Evolutionary conservation across 345 rosid species (phyloP).

Genomic region (Ceriops decandra): DNA sequence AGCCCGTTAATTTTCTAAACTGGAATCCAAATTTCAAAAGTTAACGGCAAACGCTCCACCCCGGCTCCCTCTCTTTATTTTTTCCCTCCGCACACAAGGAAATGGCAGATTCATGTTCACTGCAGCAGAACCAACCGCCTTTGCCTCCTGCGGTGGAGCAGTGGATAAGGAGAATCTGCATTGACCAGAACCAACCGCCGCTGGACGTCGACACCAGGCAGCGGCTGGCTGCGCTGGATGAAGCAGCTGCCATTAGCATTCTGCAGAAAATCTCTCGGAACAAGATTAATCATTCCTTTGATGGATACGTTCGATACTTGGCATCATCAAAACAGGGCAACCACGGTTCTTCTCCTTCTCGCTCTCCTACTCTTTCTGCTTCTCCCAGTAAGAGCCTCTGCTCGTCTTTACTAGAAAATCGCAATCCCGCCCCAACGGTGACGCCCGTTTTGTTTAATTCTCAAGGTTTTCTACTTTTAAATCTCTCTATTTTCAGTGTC

Average conservation of each 20-base stretch:
- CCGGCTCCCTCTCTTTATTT: neutral
- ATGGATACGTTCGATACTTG: conserved; percentile 4
- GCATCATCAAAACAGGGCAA: neutral
- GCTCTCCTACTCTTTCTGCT: neutral
- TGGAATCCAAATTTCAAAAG: neutral
- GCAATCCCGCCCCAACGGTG: neutral
- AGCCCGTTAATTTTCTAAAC: neutral
- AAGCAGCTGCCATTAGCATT: conserved; percentile 30
- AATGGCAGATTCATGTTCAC: conserved; percentile 1
- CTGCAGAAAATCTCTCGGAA: conserved; percentile 10
- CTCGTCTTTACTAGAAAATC: neutral
- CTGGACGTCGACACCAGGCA: conserved; percentile 22
- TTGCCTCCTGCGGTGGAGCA: conserved; percentile 35
- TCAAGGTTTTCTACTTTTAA: neutral
- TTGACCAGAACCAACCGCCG: conserved; percentile 23
- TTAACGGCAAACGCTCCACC: neutral
- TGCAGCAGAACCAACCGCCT: neutral
- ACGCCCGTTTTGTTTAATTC: neutral
- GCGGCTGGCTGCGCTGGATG: conserved; percentile 31
- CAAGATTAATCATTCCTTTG: conserved; percentile 5
- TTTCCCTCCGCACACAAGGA: neutral
- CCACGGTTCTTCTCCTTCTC: neutral
- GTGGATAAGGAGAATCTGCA: conserved; percentile 34
- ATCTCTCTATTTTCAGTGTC: neutral
- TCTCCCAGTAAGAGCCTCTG: conserved; percentile 3